Conservation (phyloP, 306 rosid genomes). For the Quercus mongolica region DNA sequence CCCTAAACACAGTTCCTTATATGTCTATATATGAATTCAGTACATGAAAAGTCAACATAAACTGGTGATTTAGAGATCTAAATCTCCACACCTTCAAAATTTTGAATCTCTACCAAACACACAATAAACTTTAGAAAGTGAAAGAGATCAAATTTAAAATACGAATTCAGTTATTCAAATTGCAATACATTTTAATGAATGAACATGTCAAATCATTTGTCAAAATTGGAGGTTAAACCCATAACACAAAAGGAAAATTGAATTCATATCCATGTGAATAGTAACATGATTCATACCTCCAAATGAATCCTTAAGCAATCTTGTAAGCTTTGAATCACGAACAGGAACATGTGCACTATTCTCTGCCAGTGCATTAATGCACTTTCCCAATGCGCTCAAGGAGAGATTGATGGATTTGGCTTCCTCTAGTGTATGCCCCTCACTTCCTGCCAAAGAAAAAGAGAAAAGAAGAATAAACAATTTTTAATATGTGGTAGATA, state of each 20-base stretch:
- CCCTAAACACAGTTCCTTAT: neutral
- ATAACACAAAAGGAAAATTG: neutral
- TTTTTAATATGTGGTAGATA: neutral
- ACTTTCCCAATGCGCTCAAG: conserved; percentile 93
- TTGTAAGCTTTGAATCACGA: conserved; percentile 98
- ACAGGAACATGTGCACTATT: conserved; percentile 92
- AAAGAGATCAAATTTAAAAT: neutral
- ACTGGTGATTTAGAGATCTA: neutral
- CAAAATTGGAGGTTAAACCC: neutral
- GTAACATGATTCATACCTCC: conserved; percentile 55
- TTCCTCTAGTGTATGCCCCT: conserved; percentile 97
- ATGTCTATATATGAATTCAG: conserved; percentile 1
- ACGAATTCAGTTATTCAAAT: neutral
- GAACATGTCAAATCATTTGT: conserved; percentile 1
- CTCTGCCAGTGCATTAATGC: conserved; percentile 94
- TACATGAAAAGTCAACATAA: neutral
- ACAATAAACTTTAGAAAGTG: neutral
- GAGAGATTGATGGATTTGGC: conserved; percentile 97
- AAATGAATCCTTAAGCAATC: conserved; percentile 91
- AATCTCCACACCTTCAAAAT: neutral
- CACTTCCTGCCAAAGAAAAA: conserved; percentile 77
- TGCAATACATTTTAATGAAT: neutral
- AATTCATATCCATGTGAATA: conserved; percentile 8
- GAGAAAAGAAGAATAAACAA: conserved; percentile 1
- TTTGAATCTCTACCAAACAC: neutral